Evolutionary conservation across 257 asterid species (phyloP).

Genomic region (Salvia hispanica): DNA sequence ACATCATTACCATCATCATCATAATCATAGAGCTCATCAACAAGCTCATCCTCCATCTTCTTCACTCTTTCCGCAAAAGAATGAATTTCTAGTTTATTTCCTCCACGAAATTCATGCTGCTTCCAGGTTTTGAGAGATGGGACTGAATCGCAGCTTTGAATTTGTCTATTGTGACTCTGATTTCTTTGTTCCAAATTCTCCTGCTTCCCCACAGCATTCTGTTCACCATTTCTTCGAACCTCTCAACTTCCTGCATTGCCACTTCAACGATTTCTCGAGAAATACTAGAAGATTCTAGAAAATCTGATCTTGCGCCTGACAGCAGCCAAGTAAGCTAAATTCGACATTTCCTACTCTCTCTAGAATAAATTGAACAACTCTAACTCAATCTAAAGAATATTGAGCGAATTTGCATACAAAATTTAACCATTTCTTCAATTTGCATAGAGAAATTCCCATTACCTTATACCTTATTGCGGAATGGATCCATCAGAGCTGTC

Average conservation of each 20-base stretch:
- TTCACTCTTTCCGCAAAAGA: constrained; percentile 5
- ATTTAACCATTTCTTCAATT: too few species aligned
- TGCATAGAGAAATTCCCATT: too few species aligned
- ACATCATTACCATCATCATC: neutral
- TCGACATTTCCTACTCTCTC: constrained; percentile 11
- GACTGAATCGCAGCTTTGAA: constrained; percentile 14
- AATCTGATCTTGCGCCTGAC: neutral
- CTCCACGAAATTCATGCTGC: neutral
- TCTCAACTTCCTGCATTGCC: constrained; percentile 12
- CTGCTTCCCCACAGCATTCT: constrained; percentile 20
- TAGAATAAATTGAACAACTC: neutral
- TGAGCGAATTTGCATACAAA: too few species aligned
- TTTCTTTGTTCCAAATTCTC: constrained; percentile 5
- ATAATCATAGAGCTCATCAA: neutral
- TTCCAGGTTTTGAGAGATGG: constrained; percentile 15
- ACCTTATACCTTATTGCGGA: too few species aligned
- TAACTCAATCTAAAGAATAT: too few species aligned
- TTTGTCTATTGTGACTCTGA: constrained; percentile 9
- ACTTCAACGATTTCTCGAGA: neutral
- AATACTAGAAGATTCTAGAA: constrained; percentile 3
- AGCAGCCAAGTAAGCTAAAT: constrained; percentile 10
- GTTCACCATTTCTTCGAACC: constrained; percentile 2
- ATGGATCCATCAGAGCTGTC: too few species aligned
- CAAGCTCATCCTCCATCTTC: constrained; percentile 7
- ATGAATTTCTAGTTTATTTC: neutral